phyloP scores from a whole-genome alignment of 768 basidiomycete species.

The Lactarius quietus region DNA sequence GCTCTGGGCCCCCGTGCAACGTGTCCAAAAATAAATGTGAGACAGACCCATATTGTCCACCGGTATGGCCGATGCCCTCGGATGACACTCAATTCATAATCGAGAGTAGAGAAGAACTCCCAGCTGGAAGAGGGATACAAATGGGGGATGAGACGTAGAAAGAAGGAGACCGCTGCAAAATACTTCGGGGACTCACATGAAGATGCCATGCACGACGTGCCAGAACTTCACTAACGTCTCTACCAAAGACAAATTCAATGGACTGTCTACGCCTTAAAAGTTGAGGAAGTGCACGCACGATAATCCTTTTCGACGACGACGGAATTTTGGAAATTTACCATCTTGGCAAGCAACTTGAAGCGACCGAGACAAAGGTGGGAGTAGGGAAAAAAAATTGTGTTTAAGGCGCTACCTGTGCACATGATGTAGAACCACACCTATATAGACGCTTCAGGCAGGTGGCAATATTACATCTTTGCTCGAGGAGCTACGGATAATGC shows the following conservation, averaged over 20 bases:
- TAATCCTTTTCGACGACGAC: neutral
- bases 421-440: neutral
- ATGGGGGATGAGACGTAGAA: no score
- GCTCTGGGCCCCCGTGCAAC: neutral
- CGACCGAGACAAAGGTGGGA: neutral
- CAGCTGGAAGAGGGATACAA: neutral
- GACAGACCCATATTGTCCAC: slow-evolving; percentile 17
- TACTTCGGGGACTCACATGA: neutral
- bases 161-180: no score
- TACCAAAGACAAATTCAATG: neutral
- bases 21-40: neutral
- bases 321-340: slow-evolving; percentile 4
- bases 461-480: neutral
- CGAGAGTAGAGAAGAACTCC: neutral
- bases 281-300: neutral
- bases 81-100: slow-evolving; percentile 1
- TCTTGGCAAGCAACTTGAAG: neutral
- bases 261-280: neutral
- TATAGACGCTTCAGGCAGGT: neutral
- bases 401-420: neutral
- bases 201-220: slow-evolving; percentile 7
- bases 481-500: neutral
- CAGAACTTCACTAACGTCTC: slow-evolving; percentile 8
- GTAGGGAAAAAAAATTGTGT: no score
- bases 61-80: slow-evolving; percentile 1